These are phyloP conservation scores for Erucastrum elatum DNA, from an alignment of 345 rosid species.

Conservation along the genomic window DNA sequence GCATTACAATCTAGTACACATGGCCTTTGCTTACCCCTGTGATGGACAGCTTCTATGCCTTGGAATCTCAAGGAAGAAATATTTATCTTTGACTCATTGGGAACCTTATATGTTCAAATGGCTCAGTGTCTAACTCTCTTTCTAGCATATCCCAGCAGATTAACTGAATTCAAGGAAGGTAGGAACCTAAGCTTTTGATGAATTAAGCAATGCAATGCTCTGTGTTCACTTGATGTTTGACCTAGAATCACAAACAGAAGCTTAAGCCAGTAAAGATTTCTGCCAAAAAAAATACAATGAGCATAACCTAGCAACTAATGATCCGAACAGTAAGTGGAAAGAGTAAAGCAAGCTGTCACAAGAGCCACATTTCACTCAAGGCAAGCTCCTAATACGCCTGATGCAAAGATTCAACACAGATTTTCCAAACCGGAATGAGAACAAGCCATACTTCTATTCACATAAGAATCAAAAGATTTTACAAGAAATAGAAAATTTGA, in stretches of 20 bases:
- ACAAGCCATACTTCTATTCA: too few relatives aligned
- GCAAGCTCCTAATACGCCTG: neutral
- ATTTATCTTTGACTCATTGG: neutral
- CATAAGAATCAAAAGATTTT: too few relatives aligned
- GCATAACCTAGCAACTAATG: neutral
- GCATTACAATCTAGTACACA: constrained; percentile 21
- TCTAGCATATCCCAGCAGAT: constrained; percentile 5
- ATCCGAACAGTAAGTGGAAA: neutral
- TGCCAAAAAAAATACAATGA: neutral
- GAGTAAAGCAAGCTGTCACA: neutral
- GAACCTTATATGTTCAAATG: neutral
- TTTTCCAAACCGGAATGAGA: too few relatives aligned
- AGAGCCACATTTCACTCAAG: constrained; percentile 9
- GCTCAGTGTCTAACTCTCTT: too few relatives aligned
- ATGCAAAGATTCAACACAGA: neutral
- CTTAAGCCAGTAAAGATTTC: constrained; percentile 2
- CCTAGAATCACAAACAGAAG: constrained; percentile 30
- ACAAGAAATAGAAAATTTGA: too few relatives aligned
- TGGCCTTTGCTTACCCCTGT: neutral
- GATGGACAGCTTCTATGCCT: too few relatives aligned
- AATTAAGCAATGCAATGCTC: constrained; percentile 11
- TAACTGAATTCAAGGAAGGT: constrained; percentile 1
- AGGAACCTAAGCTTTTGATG: neutral
- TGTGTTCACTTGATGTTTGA: constrained; percentile 10
- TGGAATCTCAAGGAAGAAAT: neutral